These are phyloP conservation scores for Geranomyces michiganensis DNA, from an alignment of 192 early-diverging fungal species.

Conservation along the genomic window DNA sequence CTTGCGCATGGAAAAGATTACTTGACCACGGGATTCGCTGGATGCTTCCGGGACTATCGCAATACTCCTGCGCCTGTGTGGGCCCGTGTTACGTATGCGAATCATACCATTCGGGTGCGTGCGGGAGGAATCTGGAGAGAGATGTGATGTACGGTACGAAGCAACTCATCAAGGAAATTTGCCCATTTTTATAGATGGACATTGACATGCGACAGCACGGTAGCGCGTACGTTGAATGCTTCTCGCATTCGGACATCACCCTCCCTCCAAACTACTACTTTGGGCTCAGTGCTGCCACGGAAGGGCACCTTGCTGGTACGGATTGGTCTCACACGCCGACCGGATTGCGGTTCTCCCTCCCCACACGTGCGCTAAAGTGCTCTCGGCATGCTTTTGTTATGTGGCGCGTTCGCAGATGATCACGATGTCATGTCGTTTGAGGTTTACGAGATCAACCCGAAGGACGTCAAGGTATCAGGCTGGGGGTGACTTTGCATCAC, in stretches of 20 bases:
- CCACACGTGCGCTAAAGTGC: too few species aligned
- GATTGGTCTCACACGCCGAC: too few species aligned
- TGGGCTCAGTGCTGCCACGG: slow-evolving; percentile 59
- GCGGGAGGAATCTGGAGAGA: background rate
- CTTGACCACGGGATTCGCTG: slow-evolving; percentile 27
- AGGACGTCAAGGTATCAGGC: slow-evolving; percentile 37
- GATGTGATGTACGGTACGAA: background rate
- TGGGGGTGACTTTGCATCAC: background rate
- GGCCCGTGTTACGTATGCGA: slow-evolving; percentile 64
- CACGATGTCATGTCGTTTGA: slow-evolving; percentile 75
- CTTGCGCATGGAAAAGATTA: slow-evolving; percentile 51
- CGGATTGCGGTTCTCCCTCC: too few species aligned
- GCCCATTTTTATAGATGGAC: slow-evolving; percentile 23
- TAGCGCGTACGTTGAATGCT: slow-evolving; percentile 56
- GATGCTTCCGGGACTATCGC: slow-evolving; percentile 70
- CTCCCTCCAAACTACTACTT: slow-evolving; percentile 76
- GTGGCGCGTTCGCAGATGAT: slow-evolving; percentile 58
- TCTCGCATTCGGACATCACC: slow-evolving; percentile 49
- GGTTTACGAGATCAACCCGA: slow-evolving; percentile 70
- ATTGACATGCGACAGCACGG: slow-evolving; percentile 62
- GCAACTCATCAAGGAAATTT: background rate
- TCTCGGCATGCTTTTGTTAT: background rate
- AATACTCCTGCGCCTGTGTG: slow-evolving; percentile 60
- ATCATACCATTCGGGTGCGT: slow-evolving; percentile 50
- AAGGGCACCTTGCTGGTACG: slow-evolving; percentile 31